Base-by-base conservation (phyloP, 75 land plant species). In the Pseudotsuga menziesii region DNA sequence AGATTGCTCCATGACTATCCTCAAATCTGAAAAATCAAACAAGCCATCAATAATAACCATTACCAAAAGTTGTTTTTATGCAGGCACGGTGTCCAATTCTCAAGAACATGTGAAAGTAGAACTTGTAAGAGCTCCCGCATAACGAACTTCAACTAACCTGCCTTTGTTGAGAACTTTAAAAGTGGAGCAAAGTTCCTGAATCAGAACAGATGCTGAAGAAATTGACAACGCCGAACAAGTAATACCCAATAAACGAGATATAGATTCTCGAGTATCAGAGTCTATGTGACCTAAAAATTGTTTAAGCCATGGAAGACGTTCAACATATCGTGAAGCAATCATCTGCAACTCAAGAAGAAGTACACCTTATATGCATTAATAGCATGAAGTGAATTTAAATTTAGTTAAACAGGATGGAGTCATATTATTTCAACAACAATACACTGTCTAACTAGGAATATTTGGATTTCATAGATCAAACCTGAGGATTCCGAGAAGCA, bases 261-360 rank as follows among this genome's bases (percentile, higher is more conserved):
- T 83, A 75, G 89, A 83, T 77, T 94, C 96, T 61, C 99, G 91
- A 54, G 99, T 97, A 57, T 84, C 90, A 41, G 75, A 69, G 52
- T 95, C 96, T 75, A 97, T 64, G 79, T 97, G 95, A 80, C 84
- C 87, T 12, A 97, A 59, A 35, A 91, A 84, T 78, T 88, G 88
- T 77, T 83, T 97, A 55, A 95, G 57, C 95, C 98, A 97, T 56
- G 83, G 59, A 48, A 95, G 48, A 60, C 91, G 83, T 11, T 26
- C 77, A n/a, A 89, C 81, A 82, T 88, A 97, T 26, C 88, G 84
- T 72, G 85, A 77, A 71, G 95, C 86, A 70, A 92, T 72, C 77
- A 85, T 77, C 94, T 94, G 74, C 22, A 76, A 41, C 72, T 69
- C 72, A 39, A 36, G 13, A 69, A 39, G 41, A n/a, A 15, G 4